Evolutionary conservation across 805 yeast species (phyloP), one percentile per base, ranked within the genome.

Genomic region (Barnettozyma populi): DNA sequence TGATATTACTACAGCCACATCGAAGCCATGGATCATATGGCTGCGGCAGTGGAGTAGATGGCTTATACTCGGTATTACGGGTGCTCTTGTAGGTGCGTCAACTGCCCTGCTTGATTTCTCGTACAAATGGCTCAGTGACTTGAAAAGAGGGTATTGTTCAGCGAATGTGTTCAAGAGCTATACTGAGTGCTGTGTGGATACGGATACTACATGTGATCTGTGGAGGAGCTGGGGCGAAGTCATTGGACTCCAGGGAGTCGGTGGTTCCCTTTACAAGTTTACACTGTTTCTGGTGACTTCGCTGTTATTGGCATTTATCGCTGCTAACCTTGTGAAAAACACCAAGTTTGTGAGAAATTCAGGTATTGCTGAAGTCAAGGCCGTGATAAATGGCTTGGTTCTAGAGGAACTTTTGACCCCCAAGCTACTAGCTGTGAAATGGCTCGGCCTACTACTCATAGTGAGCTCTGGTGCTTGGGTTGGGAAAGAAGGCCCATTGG

Each of bases 401-500:
- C 72, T 82, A 47, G 62, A 69, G 8, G 71, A 68, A 6, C 80
- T 84, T 53, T 63, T 88, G 45, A 76, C 80, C 7, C 46, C 71
- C 10, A 62, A 64, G 29, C 74, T 85, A 3, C 65, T 87, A n/a
- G 20, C 77, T 3, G 69, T 71, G 45, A 87, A 87, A 59, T 67
- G 77, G 3, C 37, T 70, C 1, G 86, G 90, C 2, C 66, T 87
- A 42, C 68, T 80, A 6, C 65, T 86, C 41, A 82, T 84, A 14
- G 82, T 85, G 5, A 81, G 90, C 20, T 78, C 87, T 1, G 95
- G 95, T 0, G 58, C 88, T 2, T 85, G 92, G 87, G 73, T 85
- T 7, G 96, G 96, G 7, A 82, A 80, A 58, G 96, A 88, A 57
- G 96, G 95, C 2, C 96, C 96, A 0, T 63, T 89, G 46, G 90